A percentile compares a stretch with the other conserved stretches of the same genome.
Evolutionary conservation across 2,329 filamentous ascomycete species (phyloP).

Genomic region (Fusarium sp.): DNA sequence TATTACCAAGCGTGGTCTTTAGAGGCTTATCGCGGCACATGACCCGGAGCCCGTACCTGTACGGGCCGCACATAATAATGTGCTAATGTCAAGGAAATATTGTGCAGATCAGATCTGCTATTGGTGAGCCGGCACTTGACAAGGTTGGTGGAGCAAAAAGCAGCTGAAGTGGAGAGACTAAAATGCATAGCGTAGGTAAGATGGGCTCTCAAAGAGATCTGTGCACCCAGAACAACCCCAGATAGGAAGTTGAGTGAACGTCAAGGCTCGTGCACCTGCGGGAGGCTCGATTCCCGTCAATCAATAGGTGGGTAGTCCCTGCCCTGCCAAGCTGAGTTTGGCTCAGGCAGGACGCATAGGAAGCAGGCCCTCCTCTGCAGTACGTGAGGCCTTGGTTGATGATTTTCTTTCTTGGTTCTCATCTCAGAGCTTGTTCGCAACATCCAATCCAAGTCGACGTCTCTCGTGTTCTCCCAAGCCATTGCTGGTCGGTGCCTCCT

Average conservation of each 20-base stretch:
- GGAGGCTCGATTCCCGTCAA: slow-evolving; percentile 42
- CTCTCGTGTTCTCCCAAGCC: background rate
- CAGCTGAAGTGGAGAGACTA: slow-evolving; percentile 31
- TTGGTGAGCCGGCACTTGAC: slow-evolving; percentile 32
- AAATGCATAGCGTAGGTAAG: slow-evolving; percentile 21
- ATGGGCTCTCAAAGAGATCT: slow-evolving; percentile 22
- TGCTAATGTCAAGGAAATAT: slow-evolving; percentile 5
- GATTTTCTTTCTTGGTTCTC: slow-evolving; percentile 3
- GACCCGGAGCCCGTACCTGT: slow-evolving; percentile 4
- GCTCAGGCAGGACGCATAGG: background rate
- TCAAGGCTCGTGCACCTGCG: slow-evolving; percentile 41
- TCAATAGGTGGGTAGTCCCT: slow-evolving; percentile 23
- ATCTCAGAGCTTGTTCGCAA: background rate
- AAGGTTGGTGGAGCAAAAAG: slow-evolving; percentile 3
- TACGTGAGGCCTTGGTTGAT: background rate
- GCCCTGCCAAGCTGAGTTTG: slow-evolving; percentile 30
- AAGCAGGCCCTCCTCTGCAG: background rate
- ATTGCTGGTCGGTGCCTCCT: background rate
- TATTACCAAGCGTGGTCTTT: background rate
- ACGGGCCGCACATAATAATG: background rate
- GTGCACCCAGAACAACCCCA: slow-evolving; percentile 19
- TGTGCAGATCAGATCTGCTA: slow-evolving; percentile 8
- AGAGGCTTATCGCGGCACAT: background rate
- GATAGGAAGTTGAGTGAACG: slow-evolving; percentile 33
- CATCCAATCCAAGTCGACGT: background rate